phyloP scores from a whole-genome alignment of 1,284 basidiomycete genomes.

The Hymenochaete sp. region DNA sequence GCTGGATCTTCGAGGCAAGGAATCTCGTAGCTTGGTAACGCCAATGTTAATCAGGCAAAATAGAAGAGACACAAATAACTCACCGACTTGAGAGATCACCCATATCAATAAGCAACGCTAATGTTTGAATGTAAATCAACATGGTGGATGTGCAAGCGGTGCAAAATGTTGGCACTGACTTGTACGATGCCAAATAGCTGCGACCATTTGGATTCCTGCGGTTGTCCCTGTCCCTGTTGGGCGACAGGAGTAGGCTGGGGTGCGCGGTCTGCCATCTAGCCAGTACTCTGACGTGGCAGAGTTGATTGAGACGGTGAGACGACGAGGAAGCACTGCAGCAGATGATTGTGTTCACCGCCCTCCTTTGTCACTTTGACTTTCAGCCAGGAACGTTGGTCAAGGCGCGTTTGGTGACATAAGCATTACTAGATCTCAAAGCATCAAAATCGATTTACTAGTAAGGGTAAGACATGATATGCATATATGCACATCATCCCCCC shows the following conservation, averaged over 20 bases:
- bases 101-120: slow-evolving; percentile 14
- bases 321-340: too few species aligned
- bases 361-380: too few species aligned
- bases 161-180: slow-evolving; percentile 4
- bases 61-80: not conserved
- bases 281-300: not conserved
- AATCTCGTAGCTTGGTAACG: slow-evolving; percentile 36
- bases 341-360: too few species aligned
- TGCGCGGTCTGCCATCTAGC: not conserved
- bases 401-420: too few species aligned
- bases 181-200: slow-evolving; percentile 12
- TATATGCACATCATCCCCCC: too few species aligned
- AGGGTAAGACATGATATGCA: too few species aligned
- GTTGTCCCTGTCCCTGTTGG: slow-evolving; percentile 8
- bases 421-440: too few species aligned
- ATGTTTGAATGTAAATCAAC: not conserved
- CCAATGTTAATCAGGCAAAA: not conserved
- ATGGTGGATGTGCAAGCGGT: not conserved
- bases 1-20: slow-evolving; percentile 30
- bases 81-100: slow-evolving; percentile 15
- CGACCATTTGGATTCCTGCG: slow-evolving; percentile 4
- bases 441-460: too few species aligned
- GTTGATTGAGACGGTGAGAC: not conserved
- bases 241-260: not conserved
- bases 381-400: too few species aligned